phyloP scores from a whole-genome alignment of 2,329 filamentous ascomycete species.

The Blumeria hordei region DNA sequence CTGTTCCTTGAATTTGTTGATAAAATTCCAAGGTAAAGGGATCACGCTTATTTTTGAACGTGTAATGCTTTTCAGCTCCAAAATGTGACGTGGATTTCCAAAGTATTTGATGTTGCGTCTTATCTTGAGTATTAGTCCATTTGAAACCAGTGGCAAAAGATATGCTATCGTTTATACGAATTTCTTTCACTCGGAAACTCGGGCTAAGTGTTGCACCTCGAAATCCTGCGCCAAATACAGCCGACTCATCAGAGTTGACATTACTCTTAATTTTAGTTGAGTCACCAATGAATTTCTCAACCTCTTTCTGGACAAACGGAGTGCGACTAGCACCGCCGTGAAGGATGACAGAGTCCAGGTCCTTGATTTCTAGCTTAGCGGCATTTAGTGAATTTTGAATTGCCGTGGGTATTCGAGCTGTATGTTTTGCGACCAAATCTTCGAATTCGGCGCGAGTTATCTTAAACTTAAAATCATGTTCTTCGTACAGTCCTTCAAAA shows the following conservation, averaged over 20 bases:
- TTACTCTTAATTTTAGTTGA: constrained; percentile 69
- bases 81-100: constrained; percentile 58
- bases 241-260: constrained; percentile 91
- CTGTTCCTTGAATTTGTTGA: constrained; percentile 35
- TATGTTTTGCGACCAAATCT: constrained; percentile 42
- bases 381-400: constrained; percentile 51
- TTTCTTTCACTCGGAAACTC: constrained; percentile 95
- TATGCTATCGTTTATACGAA: constrained; percentile 55
- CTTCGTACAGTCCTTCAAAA: constrained; percentile 78
- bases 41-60: constrained; percentile 61
- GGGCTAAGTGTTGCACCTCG: constrained; percentile 79
- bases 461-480: constrained; percentile 86
- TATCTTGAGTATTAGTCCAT: constrained; percentile 43
- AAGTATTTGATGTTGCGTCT: constrained; percentile 55
- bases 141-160: constrained; percentile 52
- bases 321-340: constrained; percentile 79
- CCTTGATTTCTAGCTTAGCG: constrained; percentile 46
- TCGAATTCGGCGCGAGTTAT: constrained; percentile 62
- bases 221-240: constrained; percentile 88
- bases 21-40: constrained; percentile 51
- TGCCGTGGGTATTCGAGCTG: constrained; percentile 40
- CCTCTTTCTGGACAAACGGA: constrained; percentile 75
- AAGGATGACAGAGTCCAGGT: constrained; percentile 76
- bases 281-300: constrained; percentile 51
- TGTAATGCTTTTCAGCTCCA: constrained; percentile 60